These are phyloP conservation scores for Collybia nuda DNA, from an alignment of 768 basidiomycete genomes.

Conservation along the genomic window DNA sequence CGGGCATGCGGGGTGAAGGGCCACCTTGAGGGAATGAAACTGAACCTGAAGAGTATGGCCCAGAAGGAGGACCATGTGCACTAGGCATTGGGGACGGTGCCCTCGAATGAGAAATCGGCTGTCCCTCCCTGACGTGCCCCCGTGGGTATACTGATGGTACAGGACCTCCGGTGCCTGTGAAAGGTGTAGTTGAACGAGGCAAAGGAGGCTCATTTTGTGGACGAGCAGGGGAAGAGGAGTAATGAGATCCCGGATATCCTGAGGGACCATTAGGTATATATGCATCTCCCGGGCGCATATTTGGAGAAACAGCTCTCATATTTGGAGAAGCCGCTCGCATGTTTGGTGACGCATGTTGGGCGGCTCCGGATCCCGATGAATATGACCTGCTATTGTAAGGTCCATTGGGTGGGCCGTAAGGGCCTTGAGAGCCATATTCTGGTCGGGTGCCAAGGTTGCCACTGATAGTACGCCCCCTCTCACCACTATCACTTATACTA, in stretches of 20 bases:
- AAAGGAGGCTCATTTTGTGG: conserved; percentile 27
- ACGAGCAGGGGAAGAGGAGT: conserved; percentile 34
- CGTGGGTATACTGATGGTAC: conserved; percentile 46
- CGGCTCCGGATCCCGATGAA: conserved; percentile 18
- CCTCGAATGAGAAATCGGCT: conserved; percentile 42
- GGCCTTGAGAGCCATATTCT: conserved; percentile 29
- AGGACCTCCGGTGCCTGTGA: conserved; percentile 24
- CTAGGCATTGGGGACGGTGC: conserved; percentile 57
- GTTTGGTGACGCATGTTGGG: conserved; percentile 44
- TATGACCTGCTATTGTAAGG: conserved; percentile 24
- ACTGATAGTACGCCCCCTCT: conserved; percentile 37
- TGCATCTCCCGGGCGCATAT: conserved; percentile 8
- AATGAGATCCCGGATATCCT: conserved; percentile 31
- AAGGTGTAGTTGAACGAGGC: conserved; percentile 44
- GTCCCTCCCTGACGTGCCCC: conserved; percentile 58
- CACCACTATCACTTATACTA: conserved; percentile 38
- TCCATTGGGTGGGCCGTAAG: conserved; percentile 32
- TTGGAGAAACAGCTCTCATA: conserved; percentile 17
- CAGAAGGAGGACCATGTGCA: conserved; percentile 13
- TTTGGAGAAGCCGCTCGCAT: conserved; percentile 41
- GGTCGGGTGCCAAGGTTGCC: conserved; percentile 32
- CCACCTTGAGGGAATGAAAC: conserved; percentile 18
- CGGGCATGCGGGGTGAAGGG: conserved; percentile 32
- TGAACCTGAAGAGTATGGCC: conserved; percentile 16
- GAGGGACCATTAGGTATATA: conserved; percentile 14